Base-by-base conservation (phyloP, 1,284 basidiomycete genomes). In the Trichosporon sp. region DNA sequence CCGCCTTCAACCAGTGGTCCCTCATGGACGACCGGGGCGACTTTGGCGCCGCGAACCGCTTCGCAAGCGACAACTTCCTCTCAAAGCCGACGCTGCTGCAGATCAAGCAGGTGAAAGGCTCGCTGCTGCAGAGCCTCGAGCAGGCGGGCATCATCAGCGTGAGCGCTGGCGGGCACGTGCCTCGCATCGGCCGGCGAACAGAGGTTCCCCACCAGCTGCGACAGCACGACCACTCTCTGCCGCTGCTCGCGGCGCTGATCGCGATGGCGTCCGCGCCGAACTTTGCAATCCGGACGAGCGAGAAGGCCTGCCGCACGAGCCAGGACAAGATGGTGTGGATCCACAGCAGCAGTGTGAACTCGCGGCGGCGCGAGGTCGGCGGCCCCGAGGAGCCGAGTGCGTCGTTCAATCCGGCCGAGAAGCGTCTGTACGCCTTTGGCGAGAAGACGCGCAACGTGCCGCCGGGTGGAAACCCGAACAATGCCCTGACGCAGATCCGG, bases 261-360 rank as follows among this genome's bases (percentile, higher is more conserved):
- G 87, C 93, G 2, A 86, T 92, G 60, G 91, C 92, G 0, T 87
- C 86, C 0, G 92, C 94, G 70, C 95, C 95, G n/a, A 95, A 96
- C 78, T 96, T 94, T 81, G 94, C 91, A 2, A 86, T 97, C 61
- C 84, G 89, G 36, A 87, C 86, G n/a, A 85, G 86, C 6, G 88
- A 89, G 58, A 88, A 85, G 75, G 84, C 83, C 1, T 88, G 89
- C 71, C 84, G 92, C 23, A 97, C 95, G 2, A 84, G 86, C 16
- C 86, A 88, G 71, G 95, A 98, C 74, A 95, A 91, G 76, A 65
- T 61, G 21, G 73, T 76, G 33, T 69, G 72, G 69, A 90, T 96
- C 65, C 92, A 95, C 74, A 87, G 90, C 0, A 89, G 89, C 5
- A 93, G 91, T 70, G 92, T 97, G 62, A 96, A 95, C 75, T 84